Evolutionary conservation across 2,329 filamentous ascomycete genomes (phyloP), one percentile per base, ranked within the genome.

Genomic region (Fusarium foetens): DNA sequence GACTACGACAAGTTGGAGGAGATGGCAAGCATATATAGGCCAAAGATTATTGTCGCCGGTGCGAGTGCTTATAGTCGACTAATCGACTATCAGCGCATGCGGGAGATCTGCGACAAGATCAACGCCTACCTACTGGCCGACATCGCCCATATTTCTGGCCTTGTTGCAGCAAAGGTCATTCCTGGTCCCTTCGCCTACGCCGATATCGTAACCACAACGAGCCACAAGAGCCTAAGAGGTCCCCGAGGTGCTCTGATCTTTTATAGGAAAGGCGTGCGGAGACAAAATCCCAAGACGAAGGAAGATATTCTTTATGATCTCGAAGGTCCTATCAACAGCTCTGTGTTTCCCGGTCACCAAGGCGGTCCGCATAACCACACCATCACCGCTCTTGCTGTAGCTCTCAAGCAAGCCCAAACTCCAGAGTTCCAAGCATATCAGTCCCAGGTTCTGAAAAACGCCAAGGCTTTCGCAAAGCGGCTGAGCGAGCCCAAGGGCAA

Each of bases 311-410:
- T 93, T 80, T 99, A 98, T 84, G 92, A 98, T 79, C 92, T 99
- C 45, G 96, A 98, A 83, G 89, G 88, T 33, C 93, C 95, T 62
- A 99, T 99, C 85, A 99, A 99, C 85, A 90, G 91, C 77, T 97
- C 95, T 62, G 96, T 99, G 69, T 99, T 99, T 87, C 96, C 96
- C 21, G 96, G 96, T 63, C 96, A 99, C 84, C 96, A 99, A 83
- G 96, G 96, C 80, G 96, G 96, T 29, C 96, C 96, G 59, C 96
- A 99, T 85, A 99, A 99, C 86, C 96, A 99, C 87, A 99, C 96
- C 76, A 99, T 99, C 82, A 97, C 96, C 39, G 96, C 96, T 48
- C 88, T 99, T 33, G 91, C 96, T 25, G 96, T 99, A 53, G 96
- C 96, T 17, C 88, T 99, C 66, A 97, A 97, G 85, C 96, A 99